Evolutionary conservation across 768 basidiomycete genomes (phyloP).

Genomic region (Xerocomellus chrysenteron): DNA sequence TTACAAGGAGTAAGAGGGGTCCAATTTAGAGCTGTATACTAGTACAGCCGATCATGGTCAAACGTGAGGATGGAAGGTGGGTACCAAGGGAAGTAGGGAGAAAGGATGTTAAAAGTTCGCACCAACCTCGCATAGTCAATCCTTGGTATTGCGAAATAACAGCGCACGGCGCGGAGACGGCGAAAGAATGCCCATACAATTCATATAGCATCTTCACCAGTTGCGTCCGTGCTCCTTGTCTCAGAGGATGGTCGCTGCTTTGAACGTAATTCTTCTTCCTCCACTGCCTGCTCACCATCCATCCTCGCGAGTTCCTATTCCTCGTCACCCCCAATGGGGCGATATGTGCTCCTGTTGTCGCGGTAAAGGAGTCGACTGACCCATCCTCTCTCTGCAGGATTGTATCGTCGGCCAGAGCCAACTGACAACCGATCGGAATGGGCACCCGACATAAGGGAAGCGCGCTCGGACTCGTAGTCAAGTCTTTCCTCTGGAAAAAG

Average conservation of each 20-base stretch:
- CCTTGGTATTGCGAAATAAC: constrained; percentile 4
- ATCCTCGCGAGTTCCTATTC: constrained; percentile 62
- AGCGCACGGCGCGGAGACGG: constrained; percentile 1
- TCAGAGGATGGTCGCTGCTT: constrained; percentile 15
- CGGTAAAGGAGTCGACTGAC: constrained; percentile 50
- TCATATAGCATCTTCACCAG: constrained; percentile 9
- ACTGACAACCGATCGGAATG: constrained; percentile 41
- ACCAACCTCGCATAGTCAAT: constrained; percentile 6
- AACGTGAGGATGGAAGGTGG: constrained; percentile 30
- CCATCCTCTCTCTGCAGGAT: constrained; percentile 40
- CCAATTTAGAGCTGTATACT: background rate
- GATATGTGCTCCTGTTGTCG: constrained; percentile 42
- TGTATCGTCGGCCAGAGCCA: constrained; percentile 24
- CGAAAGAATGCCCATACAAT: background rate
- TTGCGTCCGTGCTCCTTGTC: constrained; percentile 8
- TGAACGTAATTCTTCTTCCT: constrained; percentile 21
- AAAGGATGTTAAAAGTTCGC: background rate
- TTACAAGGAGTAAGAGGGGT: constrained; percentile 9
- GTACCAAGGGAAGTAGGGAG: constrained; percentile 5
- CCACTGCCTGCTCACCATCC: constrained; percentile 35
- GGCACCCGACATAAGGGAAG: constrained; percentile 48
- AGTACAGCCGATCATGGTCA: background rate
- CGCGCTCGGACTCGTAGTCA: constrained; percentile 65
- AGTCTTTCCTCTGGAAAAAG: constrained; percentile 49
- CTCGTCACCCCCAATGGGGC: constrained; percentile 46